Evolutionary conservation across 176 grass and related monocot species (phyloP).

Genomic region (Phyllostachys edulis): DNA sequence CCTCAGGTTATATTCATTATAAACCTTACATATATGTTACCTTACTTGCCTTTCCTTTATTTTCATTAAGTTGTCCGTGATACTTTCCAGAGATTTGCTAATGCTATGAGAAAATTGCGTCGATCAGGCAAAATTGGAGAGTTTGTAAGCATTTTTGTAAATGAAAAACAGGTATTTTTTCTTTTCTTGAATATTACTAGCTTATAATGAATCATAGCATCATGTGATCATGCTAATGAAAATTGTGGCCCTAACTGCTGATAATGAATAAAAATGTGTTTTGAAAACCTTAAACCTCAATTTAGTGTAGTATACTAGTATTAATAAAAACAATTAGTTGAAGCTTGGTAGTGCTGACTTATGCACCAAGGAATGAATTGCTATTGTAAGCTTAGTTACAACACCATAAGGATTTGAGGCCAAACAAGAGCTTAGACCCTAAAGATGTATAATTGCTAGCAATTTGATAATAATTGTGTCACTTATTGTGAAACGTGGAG

Average conservation of each 20-base stretch:
- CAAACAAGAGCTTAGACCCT: background rate
- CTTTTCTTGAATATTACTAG: constrained; percentile 25
- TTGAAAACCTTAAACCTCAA: background rate
- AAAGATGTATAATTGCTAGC: background rate
- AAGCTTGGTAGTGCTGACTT: background rate
- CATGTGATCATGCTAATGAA: background rate
- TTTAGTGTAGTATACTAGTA: background rate
- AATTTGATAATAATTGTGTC: background rate
- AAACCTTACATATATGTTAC: background rate
- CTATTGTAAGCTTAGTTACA: constrained; percentile 12
- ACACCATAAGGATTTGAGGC: background rate
- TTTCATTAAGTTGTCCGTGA: constrained; percentile 15
- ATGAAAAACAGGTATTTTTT: constrained; percentile 78
- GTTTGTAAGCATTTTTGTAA: constrained; percentile 96
- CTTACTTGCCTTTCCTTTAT: constrained; percentile 23
- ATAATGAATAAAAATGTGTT: constrained; percentile 9
- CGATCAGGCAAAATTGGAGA: constrained; percentile 72
- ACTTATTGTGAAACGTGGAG: background rate
- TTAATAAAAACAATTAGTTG: background rate
- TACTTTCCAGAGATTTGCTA: constrained; percentile 78
- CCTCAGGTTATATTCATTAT: constrained; percentile 61
- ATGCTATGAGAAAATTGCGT: constrained; percentile 72
- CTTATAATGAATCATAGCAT: constrained; percentile 12
- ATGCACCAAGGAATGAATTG: background rate
- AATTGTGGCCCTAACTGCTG: background rate